phyloP scores from a whole-genome alignment of 331 rosid genomes.

The Phaseolus coccineus region DNA sequence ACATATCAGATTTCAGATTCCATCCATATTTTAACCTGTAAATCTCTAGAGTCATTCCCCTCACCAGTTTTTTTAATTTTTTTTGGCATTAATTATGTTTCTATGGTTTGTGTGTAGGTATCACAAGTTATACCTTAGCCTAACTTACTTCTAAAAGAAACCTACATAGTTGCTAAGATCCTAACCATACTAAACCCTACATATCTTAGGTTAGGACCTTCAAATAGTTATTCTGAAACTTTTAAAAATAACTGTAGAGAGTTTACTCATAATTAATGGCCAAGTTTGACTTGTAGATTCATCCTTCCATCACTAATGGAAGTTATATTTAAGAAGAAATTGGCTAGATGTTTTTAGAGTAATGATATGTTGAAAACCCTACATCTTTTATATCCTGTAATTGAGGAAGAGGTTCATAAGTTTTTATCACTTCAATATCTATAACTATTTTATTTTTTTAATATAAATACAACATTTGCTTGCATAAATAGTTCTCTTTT shows the following conservation, averaged over 20 bases:
- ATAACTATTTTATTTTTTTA: not conserved
- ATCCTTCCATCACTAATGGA: not conserved
- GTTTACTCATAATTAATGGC: not conserved
- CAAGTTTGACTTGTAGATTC: not conserved
- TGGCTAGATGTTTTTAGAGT: not conserved
- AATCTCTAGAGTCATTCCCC: constrained; percentile 1
- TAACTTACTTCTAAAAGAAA: not conserved
- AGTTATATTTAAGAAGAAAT: not conserved
- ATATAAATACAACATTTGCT: not conserved
- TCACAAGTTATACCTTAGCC: not conserved
- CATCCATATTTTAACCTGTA: not conserved
- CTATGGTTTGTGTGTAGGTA: not conserved
- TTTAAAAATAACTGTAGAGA: not conserved
- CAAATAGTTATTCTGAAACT: not conserved
- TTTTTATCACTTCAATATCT: not conserved
- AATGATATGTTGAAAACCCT: no score
- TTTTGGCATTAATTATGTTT: not conserved
- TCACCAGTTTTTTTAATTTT: no score
- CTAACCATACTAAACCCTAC: not conserved
- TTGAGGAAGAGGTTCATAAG: not conserved
- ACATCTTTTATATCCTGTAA: not conserved
- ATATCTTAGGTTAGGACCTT: not conserved
- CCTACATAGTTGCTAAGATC: no score
- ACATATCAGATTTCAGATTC: constrained; percentile 28
- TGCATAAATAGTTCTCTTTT: not conserved